Evolutionary conservation across 805 yeast genomes (phyloP).

Genomic region (Grigorovia transvaalensis): DNA sequence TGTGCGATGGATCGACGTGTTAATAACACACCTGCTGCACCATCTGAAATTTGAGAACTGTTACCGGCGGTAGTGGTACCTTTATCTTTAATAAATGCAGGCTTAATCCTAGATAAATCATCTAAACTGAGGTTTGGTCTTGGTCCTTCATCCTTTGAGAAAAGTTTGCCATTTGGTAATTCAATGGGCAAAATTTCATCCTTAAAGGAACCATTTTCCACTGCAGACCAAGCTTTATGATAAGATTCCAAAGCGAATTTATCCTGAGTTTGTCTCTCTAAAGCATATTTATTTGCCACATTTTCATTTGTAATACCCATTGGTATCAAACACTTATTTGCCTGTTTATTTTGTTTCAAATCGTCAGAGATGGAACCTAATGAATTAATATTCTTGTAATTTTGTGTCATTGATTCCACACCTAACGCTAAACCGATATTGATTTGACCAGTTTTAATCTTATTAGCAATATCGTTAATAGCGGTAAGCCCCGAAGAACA

Average conservation of each 20-base stretch:
- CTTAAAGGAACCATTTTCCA: slow-evolving; percentile 60
- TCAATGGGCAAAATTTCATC: slow-evolving; percentile 82
- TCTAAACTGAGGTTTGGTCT: slow-evolving; percentile 75
- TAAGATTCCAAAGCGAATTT: slow-evolving; percentile 81
- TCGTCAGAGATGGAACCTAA: slow-evolving; percentile 50
- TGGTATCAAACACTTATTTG: slow-evolving; percentile 77
- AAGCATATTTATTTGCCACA: slow-evolving; percentile 56
- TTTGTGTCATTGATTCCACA: slow-evolving; percentile 87
- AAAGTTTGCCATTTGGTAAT: slow-evolving; percentile 36
- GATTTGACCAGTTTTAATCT: slow-evolving; percentile 79
- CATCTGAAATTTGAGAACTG: slow-evolving; percentile 92
- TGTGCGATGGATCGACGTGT: slow-evolving; percentile 82
- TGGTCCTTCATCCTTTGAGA: slow-evolving; percentile 80
- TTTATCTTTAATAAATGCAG: slow-evolving; percentile 67
- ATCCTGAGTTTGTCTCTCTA: slow-evolving; percentile 70
- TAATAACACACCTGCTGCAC: slow-evolving; percentile 83
- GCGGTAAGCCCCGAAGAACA: slow-evolving; percentile 94
- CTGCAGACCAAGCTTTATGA: slow-evolving; percentile 72
- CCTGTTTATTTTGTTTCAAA: slow-evolving; percentile 35
- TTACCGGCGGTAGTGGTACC: slow-evolving; percentile 94
- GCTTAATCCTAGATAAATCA: slow-evolving; percentile 62
- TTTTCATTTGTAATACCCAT: slow-evolving; percentile 97
- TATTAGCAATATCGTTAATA: slow-evolving; percentile 79
- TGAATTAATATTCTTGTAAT: slow-evolving; percentile 67
- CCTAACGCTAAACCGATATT: slow-evolving; percentile 87